Evolutionary conservation across 78 protist genomes (phyloP).

Genomic region (Bigelowiella natans): DNA sequence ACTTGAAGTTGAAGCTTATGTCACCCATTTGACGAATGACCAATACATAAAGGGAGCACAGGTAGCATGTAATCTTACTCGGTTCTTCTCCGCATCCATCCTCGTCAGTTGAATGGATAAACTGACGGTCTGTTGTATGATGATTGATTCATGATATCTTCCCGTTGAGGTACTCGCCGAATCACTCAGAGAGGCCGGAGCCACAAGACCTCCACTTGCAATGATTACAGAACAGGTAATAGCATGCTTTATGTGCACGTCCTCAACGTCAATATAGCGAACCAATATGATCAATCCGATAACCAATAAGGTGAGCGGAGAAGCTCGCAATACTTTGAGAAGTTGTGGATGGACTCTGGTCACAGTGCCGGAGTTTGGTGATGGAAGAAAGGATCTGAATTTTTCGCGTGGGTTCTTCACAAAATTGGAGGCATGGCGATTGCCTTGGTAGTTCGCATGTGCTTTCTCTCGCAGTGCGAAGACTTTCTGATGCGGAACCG

Average conservation of each 20-base stretch:
- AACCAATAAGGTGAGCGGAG: not conserved
- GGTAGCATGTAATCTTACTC: not conserved
- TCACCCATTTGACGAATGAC: not conserved
- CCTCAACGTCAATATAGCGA: no score
- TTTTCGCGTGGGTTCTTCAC: not conserved
- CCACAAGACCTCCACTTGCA: not conserved
- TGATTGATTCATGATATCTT: not conserved
- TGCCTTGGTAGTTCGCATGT: no score
- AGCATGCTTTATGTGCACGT: no score
- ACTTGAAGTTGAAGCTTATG: not conserved
- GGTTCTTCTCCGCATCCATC: not conserved
- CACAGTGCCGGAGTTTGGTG: not conserved
- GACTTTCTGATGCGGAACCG: no score
- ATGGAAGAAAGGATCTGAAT: not conserved
- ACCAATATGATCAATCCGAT: no score
- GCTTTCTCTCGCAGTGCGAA: no score
- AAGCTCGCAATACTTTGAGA: not conserved
- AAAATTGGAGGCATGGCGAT: not conserved
- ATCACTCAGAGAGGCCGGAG: not conserved
- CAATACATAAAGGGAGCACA: not conserved
- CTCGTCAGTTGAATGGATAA: not conserved
- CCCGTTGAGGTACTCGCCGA: not conserved
- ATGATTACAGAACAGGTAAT: no score
- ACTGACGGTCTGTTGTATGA: not conserved
- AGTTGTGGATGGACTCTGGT: not conserved